These are phyloP conservation scores for Talaromyces sp. DNA, from an alignment of 2,329 filamentous ascomycete species.

Conservation along the genomic window DNA sequence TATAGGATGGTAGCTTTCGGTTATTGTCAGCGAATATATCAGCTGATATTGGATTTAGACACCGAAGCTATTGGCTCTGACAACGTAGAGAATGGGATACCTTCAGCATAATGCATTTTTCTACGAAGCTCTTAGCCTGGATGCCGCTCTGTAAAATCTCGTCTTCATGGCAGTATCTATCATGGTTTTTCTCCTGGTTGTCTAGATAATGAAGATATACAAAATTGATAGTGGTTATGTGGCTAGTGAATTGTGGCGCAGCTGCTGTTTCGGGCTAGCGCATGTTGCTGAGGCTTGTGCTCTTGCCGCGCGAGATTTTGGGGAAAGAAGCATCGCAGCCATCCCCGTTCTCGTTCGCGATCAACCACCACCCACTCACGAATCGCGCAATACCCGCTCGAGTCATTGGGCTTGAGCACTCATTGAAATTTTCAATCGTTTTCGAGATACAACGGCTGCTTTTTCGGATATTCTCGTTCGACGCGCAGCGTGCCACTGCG, in stretches of 20 bases:
- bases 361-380: constrained; percentile 8
- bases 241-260: constrained; percentile 10
- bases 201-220: background rate
- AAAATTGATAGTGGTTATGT: background rate
- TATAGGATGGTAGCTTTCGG: background rate
- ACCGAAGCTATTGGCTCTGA: background rate
- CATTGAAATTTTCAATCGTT: background rate
- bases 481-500: constrained; percentile 16
- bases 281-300: constrained; percentile 1
- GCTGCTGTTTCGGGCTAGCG: constrained; percentile 14
- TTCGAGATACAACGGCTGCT: background rate
- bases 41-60: background rate
- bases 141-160: too few species aligned
- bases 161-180: background rate
- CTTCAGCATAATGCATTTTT: background rate
- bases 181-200: background rate
- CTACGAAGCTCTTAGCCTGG: background rate
- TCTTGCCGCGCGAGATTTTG: constrained; percentile 22
- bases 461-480: background rate
- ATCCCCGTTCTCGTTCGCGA: constrained; percentile 19
- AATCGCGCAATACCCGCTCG: constrained; percentile 13
- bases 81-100: background rate
- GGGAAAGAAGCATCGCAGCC: constrained; percentile 17
- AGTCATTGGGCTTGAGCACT: constrained; percentile 8
- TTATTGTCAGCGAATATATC: background rate